A percentile compares a stretch with the other conserved stretches of the same genome.
Conservation (phyloP, 345 rosid genomes). For the Toxicodendron radicans region DNA sequence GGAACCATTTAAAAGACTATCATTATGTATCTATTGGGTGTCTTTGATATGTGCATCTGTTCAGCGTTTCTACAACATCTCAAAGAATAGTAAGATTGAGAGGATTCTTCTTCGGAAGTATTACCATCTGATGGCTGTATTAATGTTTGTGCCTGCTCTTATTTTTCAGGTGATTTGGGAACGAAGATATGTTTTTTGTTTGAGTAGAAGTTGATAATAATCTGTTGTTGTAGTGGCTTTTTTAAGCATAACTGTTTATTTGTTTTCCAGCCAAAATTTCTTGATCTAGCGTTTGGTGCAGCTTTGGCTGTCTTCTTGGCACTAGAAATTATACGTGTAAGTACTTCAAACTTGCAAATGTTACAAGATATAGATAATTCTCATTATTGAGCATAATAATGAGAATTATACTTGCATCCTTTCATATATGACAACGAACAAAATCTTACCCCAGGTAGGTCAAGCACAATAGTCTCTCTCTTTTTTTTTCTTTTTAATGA, state of each 20-base stretch:
- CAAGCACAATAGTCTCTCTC: neutral
- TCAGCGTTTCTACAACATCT: slow-evolving; percentile 71
- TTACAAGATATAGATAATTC: neutral
- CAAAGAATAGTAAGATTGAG: slow-evolving; percentile 83
- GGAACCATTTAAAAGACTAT: slow-evolving; percentile 75
- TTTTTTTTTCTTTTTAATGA: too few species aligned
- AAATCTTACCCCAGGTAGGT: neutral
- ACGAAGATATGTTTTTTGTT: slow-evolving; percentile 11
- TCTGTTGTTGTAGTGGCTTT: slow-evolving; percentile 6
- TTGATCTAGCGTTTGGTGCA: slow-evolving; percentile 94
- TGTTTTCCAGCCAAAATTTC: slow-evolving; percentile 80
- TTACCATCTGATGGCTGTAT: slow-evolving; percentile 95
- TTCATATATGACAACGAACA: slow-evolving; percentile 2
- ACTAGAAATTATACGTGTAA: slow-evolving; percentile 88
- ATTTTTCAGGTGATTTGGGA: slow-evolving; percentile 74
- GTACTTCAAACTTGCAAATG: slow-evolving; percentile 20
- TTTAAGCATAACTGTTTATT: slow-evolving; percentile 9
- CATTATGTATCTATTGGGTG: slow-evolving; percentile 80
- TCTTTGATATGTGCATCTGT: slow-evolving; percentile 68
- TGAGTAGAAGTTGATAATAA: neutral
- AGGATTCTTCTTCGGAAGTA: slow-evolving; percentile 97
- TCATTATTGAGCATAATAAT: neutral
- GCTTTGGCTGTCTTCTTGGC: slow-evolving; percentile 80
- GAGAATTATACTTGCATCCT: slow-evolving; percentile 8
- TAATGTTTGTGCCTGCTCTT: slow-evolving; percentile 93